Evolutionary conservation across 2,329 filamentous ascomycete genomes (phyloP).

Genomic region (Sclerotinia sclerotiorum): DNA sequence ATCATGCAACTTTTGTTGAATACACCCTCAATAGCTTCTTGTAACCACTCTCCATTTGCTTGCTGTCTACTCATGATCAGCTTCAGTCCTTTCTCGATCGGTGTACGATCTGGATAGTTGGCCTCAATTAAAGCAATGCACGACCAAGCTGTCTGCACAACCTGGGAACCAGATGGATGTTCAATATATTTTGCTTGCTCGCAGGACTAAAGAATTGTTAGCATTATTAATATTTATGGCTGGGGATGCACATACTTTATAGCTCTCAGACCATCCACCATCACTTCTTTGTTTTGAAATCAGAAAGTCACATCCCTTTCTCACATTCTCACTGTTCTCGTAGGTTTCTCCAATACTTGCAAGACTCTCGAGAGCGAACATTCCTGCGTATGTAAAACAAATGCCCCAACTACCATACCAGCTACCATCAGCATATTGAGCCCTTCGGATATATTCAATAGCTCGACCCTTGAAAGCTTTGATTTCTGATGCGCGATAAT

Average conservation of each 20-base stretch:
- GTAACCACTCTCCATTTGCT: conserved; percentile 87
- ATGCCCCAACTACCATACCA: conserved; percentile 99
- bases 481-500: conserved; percentile 78
- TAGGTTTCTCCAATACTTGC: conserved; percentile 80
- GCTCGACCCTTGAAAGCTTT: conserved; percentile 68
- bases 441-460: conserved; percentile 76
- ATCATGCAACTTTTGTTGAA: conserved; percentile 99
- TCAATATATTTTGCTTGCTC: conserved; percentile 74
- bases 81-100: conserved; percentile 70
- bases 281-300: conserved; percentile 81
- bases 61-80: conserved; percentile 85
- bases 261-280: conserved; percentile 96
- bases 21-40: conserved; percentile 94
- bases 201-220: conserved; percentile 56
- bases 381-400: conserved; percentile 94
- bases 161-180: conserved; percentile 73
- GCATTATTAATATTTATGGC: conserved; percentile 20
- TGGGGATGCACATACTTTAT: conserved; percentile 53
- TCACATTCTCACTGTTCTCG: conserved; percentile 66
- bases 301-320: conserved; percentile 80
- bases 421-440: conserved; percentile 78
- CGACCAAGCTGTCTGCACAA: conserved; percentile 95
- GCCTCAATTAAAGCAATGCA: conserved; percentile 80
- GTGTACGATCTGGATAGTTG: conserved; percentile 71
- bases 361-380: conserved; percentile 93